Conservation (phyloP, 2,329 filamentous ascomycete species). For the Penicillium thymicola region DNA sequence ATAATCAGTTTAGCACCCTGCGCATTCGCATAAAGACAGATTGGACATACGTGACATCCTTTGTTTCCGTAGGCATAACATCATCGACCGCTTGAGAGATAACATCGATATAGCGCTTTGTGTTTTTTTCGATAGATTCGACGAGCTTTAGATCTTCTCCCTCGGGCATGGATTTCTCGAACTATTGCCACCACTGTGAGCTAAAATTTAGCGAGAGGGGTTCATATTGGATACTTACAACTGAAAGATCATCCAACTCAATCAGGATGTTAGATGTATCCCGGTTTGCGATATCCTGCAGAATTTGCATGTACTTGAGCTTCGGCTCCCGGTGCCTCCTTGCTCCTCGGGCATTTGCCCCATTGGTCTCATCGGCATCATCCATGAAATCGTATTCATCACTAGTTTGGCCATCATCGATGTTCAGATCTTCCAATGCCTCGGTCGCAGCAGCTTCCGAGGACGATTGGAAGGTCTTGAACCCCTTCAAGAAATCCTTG, state of each 20-base stretch:
- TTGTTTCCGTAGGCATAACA: slow-evolving; percentile 73
- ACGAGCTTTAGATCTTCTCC: slow-evolving; percentile 67
- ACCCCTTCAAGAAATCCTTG: slow-evolving; percentile 80
- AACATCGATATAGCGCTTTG: slow-evolving; percentile 92
- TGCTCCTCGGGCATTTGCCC: slow-evolving; percentile 45
- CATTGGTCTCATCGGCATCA: slow-evolving; percentile 61
- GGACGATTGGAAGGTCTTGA: slow-evolving; percentile 72
- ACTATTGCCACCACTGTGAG: slow-evolving; percentile 49
- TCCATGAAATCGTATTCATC: slow-evolving; percentile 95
- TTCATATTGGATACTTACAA: slow-evolving; percentile 50
- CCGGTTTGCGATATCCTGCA: slow-evolving; percentile 85
- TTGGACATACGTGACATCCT: slow-evolving; percentile 66
- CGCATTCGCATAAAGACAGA: not conserved
- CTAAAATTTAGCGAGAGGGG: not conserved
- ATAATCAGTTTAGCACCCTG: slow-evolving; percentile 19
- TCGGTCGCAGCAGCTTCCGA: slow-evolving; percentile 67
- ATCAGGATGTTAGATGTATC: slow-evolving; percentile 73
- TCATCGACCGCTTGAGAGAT: slow-evolving; percentile 84
- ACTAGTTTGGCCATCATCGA: slow-evolving; percentile 80
- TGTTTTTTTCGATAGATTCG: slow-evolving; percentile 82
- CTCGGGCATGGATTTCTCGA: slow-evolving; percentile 67
- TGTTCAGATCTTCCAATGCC: slow-evolving; percentile 77
- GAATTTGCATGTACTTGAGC: slow-evolving; percentile 81
- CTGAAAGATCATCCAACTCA: slow-evolving; percentile 81
- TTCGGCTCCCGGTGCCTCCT: slow-evolving; percentile 57